Evolutionary conservation across 2,329 filamentous ascomycete genomes (phyloP), one percentile per base, ranked within the genome.

Genomic region (Colletotrichum simmondsii): DNA sequence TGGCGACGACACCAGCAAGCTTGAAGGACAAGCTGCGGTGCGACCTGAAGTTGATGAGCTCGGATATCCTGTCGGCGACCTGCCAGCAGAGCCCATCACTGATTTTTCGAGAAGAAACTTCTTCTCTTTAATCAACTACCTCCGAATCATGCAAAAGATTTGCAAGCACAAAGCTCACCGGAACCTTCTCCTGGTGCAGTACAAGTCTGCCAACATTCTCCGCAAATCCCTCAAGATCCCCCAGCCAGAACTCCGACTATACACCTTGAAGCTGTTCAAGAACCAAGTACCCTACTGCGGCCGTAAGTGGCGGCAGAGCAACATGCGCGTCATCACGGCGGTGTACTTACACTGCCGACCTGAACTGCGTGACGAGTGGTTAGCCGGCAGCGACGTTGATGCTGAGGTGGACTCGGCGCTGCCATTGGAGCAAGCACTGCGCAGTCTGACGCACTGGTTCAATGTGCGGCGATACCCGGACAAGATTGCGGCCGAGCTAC

Each of bases 321-420:
- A 99, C 83, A 99, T 99, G 97, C 94, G 96, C 68, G 95, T 98
- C 79, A 99, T 99, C 80, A 99, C 97, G 0, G 95, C 95, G 4
- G 94, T 99, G 1, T 99, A 98, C 82, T 87, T 99, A 61, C 94
- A 98, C 83, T 98, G 96, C 79, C 90, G 95, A 8, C 96, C 96
- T 0, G 96, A 98, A 81, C 87, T 99, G 58, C 90, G 96, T 35
- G 97, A 99, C 79, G 97, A 98, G 83, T 98, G 97, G 96, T 88
- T 98, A 1, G 92, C 94, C 0, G 96, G 96, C 5, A 93, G 93
- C 73, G 95, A 98, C 80, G 92, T 98, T 1, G 97, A 99, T 78
- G 94, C 93, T 1, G 96, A 98, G 77, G 95, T 98, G 1, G 97
- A 98, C 79, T 94, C 97, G 80, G 94, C 95, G 16, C 85, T 98